Evolutionary conservation across 768 basidiomycete species (phyloP), one percentile per base, ranked within the genome.

Genomic region (Cyclocybe cylindracea): DNA sequence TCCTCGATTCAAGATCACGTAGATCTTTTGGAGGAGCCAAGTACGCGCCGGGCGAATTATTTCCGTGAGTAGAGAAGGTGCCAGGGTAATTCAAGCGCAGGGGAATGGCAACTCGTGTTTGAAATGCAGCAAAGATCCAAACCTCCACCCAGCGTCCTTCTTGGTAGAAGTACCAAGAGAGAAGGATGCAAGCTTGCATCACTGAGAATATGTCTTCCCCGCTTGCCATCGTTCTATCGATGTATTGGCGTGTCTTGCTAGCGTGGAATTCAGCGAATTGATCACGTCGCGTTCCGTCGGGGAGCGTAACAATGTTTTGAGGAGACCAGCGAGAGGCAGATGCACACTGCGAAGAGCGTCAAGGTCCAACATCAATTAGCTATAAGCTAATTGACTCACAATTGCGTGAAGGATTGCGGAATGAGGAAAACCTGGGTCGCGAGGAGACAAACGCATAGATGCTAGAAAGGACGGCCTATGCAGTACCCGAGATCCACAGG

Each of bases 141-240:
- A 93, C 87, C 69, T 94, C 91, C 7, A 93, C 91, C 91, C 91
- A 83, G 48, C 90, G 79, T 2, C 91, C 91, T 68, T 93, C 91
- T 50, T 91, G 87, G 63, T 92, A 94, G 58, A 93, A 92, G 69
- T 91, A 93, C 91, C 91, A 94, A 2, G 89, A 89, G 13, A 94
- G 79, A 18, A 94, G 72, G 55, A 87, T 86, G 61, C 91, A 91
- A 5, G 91, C 91, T 64, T 93, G 90, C 80, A 93, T 82, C 7
- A 93, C 90, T 5, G 82, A 80, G 66, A 94, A 91, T 50, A 93
- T 92, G 58, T 92, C 87, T 66, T 88, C 84, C 36, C 91, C 91
- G 37, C 84, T 90, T n/a, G 86, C 85, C 89, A 94, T 91, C 16
- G 91, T 93, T 60, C 82, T 86, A 67, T 93, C 91, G 44, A 94